A percentile compares a stretch with the other conserved stretches of the same genome.
These are phyloP conservation scores for Penicillium parvum DNA, from an alignment of 495 filamentous ascomycete genomes.

Conservation along the genomic window DNA sequence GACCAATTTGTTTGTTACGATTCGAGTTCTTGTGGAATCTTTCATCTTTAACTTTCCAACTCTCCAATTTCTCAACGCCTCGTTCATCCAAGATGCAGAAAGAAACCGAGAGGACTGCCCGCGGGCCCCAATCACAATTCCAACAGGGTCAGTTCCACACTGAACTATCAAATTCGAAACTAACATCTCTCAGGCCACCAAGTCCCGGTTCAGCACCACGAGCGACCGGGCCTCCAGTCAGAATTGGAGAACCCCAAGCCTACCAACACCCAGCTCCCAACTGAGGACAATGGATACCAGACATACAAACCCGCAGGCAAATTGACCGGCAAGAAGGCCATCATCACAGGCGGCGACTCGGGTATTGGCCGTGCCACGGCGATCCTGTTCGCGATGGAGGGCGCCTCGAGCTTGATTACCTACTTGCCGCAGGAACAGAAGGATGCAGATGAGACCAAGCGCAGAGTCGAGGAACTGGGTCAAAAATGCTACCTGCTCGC, in stretches of 20 bases:
- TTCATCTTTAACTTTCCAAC: too few species aligned
- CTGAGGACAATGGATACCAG: conserved; percentile 64
- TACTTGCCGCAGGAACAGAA: conserved; percentile 74
- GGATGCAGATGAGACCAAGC: conserved; percentile 72
- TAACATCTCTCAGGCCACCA: conserved; percentile 54
- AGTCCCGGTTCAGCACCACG: conserved; percentile 63
- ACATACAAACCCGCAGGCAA: conserved; percentile 78
- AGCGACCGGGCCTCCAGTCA: conserved; percentile 62
- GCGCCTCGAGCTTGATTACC: conserved; percentile 67
- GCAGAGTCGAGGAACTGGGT: conserved; percentile 60
- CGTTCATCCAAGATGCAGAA: conserved; percentile 18
- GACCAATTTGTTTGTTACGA: too few species aligned
- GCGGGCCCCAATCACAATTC: conserved; percentile 17
- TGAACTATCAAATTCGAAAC: not conserved
- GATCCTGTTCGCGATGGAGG: conserved; percentile 79
- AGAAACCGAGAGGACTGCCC: conserved; percentile 9
- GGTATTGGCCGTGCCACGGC: conserved; percentile 78
- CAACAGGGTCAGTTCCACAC: conserved; percentile 19
- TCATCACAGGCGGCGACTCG: conserved; percentile 81
- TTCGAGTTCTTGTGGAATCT: too few species aligned
- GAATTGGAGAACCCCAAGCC: conserved; percentile 61
- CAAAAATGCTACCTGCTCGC: conserved; percentile 55
- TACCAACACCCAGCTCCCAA: conserved; percentile 61
- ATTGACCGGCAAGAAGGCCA: conserved; percentile 64
- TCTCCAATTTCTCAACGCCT: too few species aligned